These are phyloP conservation scores for Rutstroemia sydowiana DNA, from an alignment of 2,329 filamentous ascomycete genomes.

Conservation along the genomic window DNA sequence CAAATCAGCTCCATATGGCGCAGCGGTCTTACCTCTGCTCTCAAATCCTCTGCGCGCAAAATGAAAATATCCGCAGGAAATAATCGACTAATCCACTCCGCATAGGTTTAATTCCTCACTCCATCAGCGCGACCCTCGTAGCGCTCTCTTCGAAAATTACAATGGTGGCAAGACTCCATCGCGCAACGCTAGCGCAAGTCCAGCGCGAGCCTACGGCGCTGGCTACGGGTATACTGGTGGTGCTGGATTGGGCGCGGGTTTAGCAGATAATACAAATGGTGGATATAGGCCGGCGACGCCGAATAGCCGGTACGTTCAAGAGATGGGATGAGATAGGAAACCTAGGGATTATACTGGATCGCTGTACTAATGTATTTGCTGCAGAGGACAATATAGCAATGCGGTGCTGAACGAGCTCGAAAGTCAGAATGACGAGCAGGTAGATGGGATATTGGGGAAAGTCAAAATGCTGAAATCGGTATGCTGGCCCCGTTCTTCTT, in stretches of 20 bases:
- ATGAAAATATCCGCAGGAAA: not conserved
- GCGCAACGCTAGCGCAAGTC: conserved; percentile 11
- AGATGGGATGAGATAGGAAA: not conserved
- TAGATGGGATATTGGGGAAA: conserved; percentile 85
- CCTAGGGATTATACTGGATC: conserved; percentile 1
- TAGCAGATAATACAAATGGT: conserved; percentile 25
- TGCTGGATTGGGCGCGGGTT: conserved; percentile 23
- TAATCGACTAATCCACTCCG: not conserved
- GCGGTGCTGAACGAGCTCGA: conserved; percentile 89
- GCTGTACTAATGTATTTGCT: not conserved
- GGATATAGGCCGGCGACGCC: conserved; percentile 63
- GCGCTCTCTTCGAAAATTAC: conserved; percentile 70
- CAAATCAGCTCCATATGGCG: too few species aligned
- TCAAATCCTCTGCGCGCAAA: not conserved
- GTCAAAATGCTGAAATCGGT: conserved; percentile 86
- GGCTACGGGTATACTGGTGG: conserved; percentile 47
- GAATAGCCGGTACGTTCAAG: conserved; percentile 51
- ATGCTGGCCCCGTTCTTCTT: conserved; percentile 32
- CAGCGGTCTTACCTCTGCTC: not conserved
- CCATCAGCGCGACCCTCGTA: conserved; percentile 66
- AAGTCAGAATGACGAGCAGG: conserved; percentile 86
- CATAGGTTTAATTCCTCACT: conserved; percentile 61
- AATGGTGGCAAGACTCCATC: conserved; percentile 41
- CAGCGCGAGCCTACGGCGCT: too few species aligned
- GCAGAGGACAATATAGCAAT: conserved; percentile 82